A percentile compares a stretch with the other conserved stretches of the same genome.
Conservation (phyloP, 805 yeast genomes). For the Wickerhamomyces rabaulensis region DNA sequence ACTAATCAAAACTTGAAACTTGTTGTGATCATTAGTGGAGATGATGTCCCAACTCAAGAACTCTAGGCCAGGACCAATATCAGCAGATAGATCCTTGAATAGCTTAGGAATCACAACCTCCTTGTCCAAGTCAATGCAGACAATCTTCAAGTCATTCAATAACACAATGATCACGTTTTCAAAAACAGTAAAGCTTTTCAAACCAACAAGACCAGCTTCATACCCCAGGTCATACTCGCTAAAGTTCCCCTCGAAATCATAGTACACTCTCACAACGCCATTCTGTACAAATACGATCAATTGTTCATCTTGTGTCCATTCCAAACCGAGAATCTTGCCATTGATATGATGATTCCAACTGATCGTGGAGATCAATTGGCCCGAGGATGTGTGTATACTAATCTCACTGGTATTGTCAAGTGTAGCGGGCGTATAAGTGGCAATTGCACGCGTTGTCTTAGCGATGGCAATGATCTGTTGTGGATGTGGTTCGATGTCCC, state of each 20-base stretch:
- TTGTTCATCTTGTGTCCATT: slow-evolving; percentile 48
- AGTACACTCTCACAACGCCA: slow-evolving; percentile 52
- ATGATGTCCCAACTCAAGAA: slow-evolving; percentile 20
- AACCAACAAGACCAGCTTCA: slow-evolving; percentile 27
- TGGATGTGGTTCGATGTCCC: slow-evolving; percentile 3
- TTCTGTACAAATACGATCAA: slow-evolving; percentile 49
- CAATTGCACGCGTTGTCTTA: slow-evolving; percentile 8
- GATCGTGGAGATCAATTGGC: slow-evolving; percentile 24
- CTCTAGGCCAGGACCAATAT: slow-evolving; percentile 6
- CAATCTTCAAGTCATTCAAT: slow-evolving; percentile 36
- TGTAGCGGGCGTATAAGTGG: slow-evolving; percentile 2
- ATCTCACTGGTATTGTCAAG: slow-evolving; percentile 11
- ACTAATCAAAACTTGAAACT: slow-evolving; percentile 12
- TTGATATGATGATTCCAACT: slow-evolving; percentile 40
- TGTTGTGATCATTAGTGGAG: slow-evolving; percentile 8
- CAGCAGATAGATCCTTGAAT: slow-evolving; percentile 13
- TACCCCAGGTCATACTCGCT: slow-evolving; percentile 41
- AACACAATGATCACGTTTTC: slow-evolving; percentile 40
- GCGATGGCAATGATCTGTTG: slow-evolving; percentile 5
- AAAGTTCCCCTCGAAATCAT: slow-evolving; percentile 65
- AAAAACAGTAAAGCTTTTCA: slow-evolving; percentile 35
- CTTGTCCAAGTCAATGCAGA: slow-evolving; percentile 33
- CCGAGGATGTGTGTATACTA: slow-evolving; percentile 31
- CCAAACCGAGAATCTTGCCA: slow-evolving; percentile 49
- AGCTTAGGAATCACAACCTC: slow-evolving; percentile 22